Evolutionary conservation across 2,329 filamentous ascomycete genomes (phyloP), one percentile per base, ranked within the genome.

Genomic region (Penicillium sp.): DNA sequence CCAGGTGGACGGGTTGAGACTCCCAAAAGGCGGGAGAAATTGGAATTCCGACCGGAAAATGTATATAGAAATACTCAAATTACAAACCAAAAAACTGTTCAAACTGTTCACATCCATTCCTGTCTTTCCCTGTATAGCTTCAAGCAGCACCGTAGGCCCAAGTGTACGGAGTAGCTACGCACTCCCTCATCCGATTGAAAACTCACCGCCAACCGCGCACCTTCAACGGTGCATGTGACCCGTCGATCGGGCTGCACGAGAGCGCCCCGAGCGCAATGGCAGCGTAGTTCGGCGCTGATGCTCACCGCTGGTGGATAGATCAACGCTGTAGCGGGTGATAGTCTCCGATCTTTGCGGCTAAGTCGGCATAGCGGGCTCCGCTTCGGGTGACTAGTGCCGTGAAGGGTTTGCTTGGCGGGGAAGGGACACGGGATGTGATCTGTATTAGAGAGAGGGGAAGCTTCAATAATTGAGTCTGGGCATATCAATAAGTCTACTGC

Each of bases 301-400:
- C 49, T 57, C 58, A 58, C 60, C 60, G 59, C 58, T 55, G 46
- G 43, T 56, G 46, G 50, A 56, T 47, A 51, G 49, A 58, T 55
- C 58, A 50, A 54, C 56, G 51, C 52, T 42, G 56, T 57, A 46
- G 38, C 7, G 38, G 25, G 30, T 35, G 16, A 54, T 55, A 51
- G 57, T 50, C 39, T 50, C 50, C 44, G 59, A 63, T 62, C 58
- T 44, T 39, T 57, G 55, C 61, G 60, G 60, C 50, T 62, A 62
- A 51, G 51, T 53, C 59, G 59, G 61, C 53, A 60, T 61, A 51
- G 46, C 51, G 51, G 48, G 44, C 35, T 51, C 47, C 51, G 51
- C 48, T 58, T 60, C 28, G 38, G 41, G 5, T 48, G 36, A 41
- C 41, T 57, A 55, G 50, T 52, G 35, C 46, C 24, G 25, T 53